Percentiles rank a stretch among this genome's conserved stretches.
phyloP scores from a whole-genome alignment of 768 basidiomycete genomes.

The Boletus rubroflammeus region DNA sequence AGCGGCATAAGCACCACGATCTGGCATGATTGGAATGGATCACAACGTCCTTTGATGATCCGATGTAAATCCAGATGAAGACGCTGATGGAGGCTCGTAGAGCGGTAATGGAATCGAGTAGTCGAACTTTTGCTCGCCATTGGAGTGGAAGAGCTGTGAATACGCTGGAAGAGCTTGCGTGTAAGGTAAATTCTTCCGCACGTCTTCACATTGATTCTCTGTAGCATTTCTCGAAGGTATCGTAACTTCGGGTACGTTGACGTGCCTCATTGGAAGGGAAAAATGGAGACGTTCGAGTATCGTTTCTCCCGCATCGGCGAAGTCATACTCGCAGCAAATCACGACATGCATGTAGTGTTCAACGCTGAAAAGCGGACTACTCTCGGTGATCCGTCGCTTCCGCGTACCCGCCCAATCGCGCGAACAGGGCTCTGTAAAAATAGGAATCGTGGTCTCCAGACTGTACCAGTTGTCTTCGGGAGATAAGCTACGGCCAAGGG shows the following conservation, averaged over 20 bases:
- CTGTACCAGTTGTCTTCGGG: constrained; percentile 27
- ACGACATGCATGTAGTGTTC: constrained; percentile 50
- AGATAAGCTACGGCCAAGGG: constrained; percentile 20
- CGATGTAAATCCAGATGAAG: constrained; percentile 3
- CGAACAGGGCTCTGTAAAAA: constrained; percentile 10
- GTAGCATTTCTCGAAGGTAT: background rate
- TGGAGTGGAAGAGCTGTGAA: constrained; percentile 70
- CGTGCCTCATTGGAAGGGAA: constrained; percentile 50
- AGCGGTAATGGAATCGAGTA: constrained; percentile 58
- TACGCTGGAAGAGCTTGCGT: constrained; percentile 59
- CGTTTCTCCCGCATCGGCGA: constrained; percentile 33
- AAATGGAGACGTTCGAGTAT: constrained; percentile 31
- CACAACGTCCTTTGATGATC: constrained; percentile 7
- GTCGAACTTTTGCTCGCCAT: constrained; percentile 73
- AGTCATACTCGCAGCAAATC: constrained; percentile 55
- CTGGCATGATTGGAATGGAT: background rate
- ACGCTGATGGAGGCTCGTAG: constrained; percentile 45
- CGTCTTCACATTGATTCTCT: constrained; percentile 4
- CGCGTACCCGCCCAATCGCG: constrained; percentile 31
- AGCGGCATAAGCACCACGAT: background rate
- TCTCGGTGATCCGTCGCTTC: constrained; percentile 40
- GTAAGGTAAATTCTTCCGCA: constrained; percentile 16
- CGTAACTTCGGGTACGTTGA: constrained; percentile 35
- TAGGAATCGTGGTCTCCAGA: constrained; percentile 19
- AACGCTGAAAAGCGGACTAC: constrained; percentile 56